Conservation (phyloP, 371 early-diverging fungal genomes). For the Lichtheimia ramosa region DNA sequence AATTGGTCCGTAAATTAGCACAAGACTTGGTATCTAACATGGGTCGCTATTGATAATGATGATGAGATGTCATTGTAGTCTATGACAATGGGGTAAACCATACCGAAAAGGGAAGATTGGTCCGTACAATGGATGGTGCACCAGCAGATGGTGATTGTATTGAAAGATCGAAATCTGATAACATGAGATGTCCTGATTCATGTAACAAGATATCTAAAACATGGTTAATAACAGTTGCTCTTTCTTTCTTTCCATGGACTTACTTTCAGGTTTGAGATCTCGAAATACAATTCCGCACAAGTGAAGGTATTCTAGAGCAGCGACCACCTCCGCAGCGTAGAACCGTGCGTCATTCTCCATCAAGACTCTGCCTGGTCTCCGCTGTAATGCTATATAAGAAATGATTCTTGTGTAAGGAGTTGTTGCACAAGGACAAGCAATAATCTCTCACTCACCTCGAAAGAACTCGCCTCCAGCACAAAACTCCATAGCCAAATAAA, state of each 20-base stretch:
- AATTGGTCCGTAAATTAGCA: slow-evolving; percentile 87
- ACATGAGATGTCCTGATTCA: slow-evolving; percentile 92
- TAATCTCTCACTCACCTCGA: slow-evolving; percentile 51
- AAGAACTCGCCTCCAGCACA: slow-evolving; percentile 98
- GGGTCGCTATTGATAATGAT: slow-evolving; percentile 35
- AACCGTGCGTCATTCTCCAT: slow-evolving; percentile 87
- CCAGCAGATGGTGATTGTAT: slow-evolving; percentile 80
- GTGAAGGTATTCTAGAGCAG: slow-evolving; percentile 93
- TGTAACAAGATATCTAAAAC: slow-evolving; percentile 86
- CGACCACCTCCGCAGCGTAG: slow-evolving; percentile 95
- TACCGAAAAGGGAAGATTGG: slow-evolving; percentile 49
- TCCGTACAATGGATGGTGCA: slow-evolving; percentile 76
- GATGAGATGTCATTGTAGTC: not conserved
- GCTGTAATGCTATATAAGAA: slow-evolving; percentile 60
- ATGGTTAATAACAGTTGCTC: not conserved
- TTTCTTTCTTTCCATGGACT: slow-evolving; percentile 15
- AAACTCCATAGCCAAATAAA: slow-evolving; percentile 98
- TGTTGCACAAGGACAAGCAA: not conserved
- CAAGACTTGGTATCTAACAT: slow-evolving; percentile 87
- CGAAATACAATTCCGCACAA: slow-evolving; percentile 92
- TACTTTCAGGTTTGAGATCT: slow-evolving; percentile 98
- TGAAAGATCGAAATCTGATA: slow-evolving; percentile 95
- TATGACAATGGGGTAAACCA: not conserved
- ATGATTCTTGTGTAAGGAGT: not conserved
- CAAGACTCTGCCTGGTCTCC: slow-evolving; percentile 73